These are phyloP conservation scores for Lachancea fermentati DNA, from an alignment of 805 yeast genomes.

Conservation along the genomic window DNA sequence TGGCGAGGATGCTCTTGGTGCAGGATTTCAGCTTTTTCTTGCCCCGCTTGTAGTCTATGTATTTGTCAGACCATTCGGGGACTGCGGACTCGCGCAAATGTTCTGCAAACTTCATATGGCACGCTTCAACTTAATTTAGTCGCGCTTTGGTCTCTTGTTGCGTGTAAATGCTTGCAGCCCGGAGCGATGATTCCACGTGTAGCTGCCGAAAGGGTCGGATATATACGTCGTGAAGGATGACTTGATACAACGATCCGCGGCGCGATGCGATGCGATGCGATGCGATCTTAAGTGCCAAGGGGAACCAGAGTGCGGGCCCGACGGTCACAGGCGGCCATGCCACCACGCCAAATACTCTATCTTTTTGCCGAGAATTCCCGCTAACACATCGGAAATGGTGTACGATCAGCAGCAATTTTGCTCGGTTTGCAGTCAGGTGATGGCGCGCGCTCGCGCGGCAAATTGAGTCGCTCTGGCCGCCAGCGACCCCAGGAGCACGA, in stretches of 20 bases:
- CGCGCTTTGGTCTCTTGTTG: background rate
- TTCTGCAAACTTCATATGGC: slow-evolving; percentile 61
- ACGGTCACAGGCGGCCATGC: background rate
- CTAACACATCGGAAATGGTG: no score
- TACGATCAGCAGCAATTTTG: no score
- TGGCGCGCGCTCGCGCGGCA: background rate
- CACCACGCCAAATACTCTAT: background rate
- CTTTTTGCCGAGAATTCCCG: no score
- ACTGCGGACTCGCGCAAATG: slow-evolving; percentile 57
- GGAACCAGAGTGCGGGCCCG: background rate
- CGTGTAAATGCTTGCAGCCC: background rate
- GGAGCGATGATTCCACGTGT: background rate
- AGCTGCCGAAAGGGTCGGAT: background rate
- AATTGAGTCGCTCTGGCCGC: no score
- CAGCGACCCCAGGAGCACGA: no score
- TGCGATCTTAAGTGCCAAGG: background rate
- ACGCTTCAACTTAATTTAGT: background rate
- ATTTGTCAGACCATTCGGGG: slow-evolving; percentile 85
- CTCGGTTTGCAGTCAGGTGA: no score
- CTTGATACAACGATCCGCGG: no score
- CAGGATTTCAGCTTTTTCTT: slow-evolving; percentile 35
- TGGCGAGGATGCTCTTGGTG: slow-evolving; percentile 7
- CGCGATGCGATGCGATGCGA: background rate
- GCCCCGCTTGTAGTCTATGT: slow-evolving; percentile 60
- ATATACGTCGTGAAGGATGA: background rate